Conservation (phyloP, 2,329 filamentous ascomycete genomes). For the Paecilomyces formosus region DNA sequence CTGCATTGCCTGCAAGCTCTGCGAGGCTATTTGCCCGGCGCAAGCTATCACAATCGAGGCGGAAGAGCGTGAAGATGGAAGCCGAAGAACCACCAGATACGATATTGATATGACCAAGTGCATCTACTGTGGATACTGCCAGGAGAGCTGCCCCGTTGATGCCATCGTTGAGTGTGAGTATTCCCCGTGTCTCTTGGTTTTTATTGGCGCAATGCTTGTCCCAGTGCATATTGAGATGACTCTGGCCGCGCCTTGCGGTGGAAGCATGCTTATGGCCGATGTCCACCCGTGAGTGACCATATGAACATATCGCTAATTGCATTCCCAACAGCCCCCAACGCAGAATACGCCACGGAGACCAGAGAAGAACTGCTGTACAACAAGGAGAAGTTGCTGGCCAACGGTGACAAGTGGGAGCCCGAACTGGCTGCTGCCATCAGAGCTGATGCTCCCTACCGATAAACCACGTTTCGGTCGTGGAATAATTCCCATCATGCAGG, state of each 20-base stretch:
- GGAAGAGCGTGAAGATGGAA: conserved; percentile 93
- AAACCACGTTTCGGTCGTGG: conserved; percentile 24
- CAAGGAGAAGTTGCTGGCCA: conserved; percentile 86
- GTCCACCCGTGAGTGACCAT: background rate
- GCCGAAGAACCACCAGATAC: conserved; percentile 90
- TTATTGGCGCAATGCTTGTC: background rate
- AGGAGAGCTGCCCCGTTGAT: conserved; percentile 97
- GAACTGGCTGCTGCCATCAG: conserved; percentile 87
- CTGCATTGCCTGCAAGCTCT: conserved; percentile 99
- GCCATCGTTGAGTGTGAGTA: conserved; percentile 69
- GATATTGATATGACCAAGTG: conserved; percentile 99
- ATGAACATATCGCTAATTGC: conserved; percentile 8
- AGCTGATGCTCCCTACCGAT: conserved; percentile 88
- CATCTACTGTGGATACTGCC: conserved; percentile 99
- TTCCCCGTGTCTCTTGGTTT: background rate
- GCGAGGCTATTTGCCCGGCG: conserved; percentile 95
- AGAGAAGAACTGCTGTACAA: conserved; percentile 96
- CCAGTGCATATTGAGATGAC: background rate
- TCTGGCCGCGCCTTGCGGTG: background rate
- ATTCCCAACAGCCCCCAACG: conserved; percentile 51
- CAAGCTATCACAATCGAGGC: conserved; percentile 99
- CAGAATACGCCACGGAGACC: conserved; percentile 67
- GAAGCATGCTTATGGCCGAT: background rate
- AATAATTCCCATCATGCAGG: background rate
- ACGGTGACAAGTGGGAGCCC: conserved; percentile 96